Evolutionary conservation across 2,329 filamentous ascomycete genomes (phyloP).

Genomic region (Cladobotryum protrusum): DNA sequence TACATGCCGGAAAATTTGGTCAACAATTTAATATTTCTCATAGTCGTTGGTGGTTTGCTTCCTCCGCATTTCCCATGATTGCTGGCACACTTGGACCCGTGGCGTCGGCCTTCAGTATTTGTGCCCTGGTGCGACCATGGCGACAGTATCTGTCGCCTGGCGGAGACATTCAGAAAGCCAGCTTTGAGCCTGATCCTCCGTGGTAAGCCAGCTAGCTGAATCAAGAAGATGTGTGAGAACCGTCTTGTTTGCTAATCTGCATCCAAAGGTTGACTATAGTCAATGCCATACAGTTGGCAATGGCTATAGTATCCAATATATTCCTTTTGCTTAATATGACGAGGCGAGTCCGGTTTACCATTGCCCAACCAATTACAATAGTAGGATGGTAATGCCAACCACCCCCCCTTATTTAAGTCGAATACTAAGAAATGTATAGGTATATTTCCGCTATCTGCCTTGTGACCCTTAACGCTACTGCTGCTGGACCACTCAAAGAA

Average conservation of each 20-base stretch:
- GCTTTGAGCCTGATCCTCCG: constrained; percentile 57
- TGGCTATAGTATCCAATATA: constrained; percentile 72
- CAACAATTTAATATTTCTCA: neutral
- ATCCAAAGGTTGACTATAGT: constrained; percentile 57
- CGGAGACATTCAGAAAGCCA: constrained; percentile 41
- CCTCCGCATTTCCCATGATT: constrained; percentile 65
- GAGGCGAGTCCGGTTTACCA: constrained; percentile 68
- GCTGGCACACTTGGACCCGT: constrained; percentile 80
- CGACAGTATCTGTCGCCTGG: constrained; percentile 49
- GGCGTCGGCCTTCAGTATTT: constrained; percentile 82
- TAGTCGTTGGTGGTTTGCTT: constrained; percentile 52
- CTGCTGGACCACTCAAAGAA: constrained; percentile 48
- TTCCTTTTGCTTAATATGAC: constrained; percentile 86
- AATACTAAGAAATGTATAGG: constrained; percentile 21
- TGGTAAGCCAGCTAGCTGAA: constrained; percentile 46
- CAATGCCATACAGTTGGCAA: constrained; percentile 70
- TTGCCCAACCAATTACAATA: constrained; percentile 80
- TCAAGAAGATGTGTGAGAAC: neutral
- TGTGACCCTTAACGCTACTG: constrained; percentile 58
- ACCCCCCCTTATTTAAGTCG: no score
- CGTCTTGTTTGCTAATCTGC: neutral
- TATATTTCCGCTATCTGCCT: constrained; percentile 59
- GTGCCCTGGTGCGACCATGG: constrained; percentile 78
- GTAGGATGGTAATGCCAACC: constrained; percentile 57
- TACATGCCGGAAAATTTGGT: neutral